Evolutionary conservation across 805 yeast species (phyloP).

Genomic region (Clavispora fructus): DNA sequence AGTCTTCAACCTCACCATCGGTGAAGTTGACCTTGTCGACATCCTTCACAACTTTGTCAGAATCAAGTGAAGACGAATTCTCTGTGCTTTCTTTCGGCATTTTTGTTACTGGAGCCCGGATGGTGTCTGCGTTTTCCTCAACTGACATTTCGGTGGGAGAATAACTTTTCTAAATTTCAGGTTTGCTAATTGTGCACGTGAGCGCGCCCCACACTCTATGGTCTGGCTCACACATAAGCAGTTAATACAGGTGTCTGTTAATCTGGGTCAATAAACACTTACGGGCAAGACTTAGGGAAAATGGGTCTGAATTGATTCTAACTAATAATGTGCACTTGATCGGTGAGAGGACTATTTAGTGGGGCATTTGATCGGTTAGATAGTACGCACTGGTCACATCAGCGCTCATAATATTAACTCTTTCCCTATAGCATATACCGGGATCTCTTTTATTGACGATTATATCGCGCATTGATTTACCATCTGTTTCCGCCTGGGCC

Average conservation of each 20-base stretch:
- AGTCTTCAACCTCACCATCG: slow-evolving; percentile 46
- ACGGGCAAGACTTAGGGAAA: too few species aligned
- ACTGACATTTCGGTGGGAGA: neutral
- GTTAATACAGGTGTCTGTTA: too few species aligned
- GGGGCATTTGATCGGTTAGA: too few species aligned
- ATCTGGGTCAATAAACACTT: too few species aligned
- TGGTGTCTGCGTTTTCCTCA: neutral
- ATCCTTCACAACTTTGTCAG: slow-evolving; percentile 28
- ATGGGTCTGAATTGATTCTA: too few species aligned
- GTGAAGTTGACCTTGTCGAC: slow-evolving; percentile 50
- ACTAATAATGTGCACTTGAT: too few species aligned
- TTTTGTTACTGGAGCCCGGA: neutral
- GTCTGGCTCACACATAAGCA: neutral
- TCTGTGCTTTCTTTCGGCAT: neutral
- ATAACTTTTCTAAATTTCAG: neutral
- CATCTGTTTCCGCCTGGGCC: slow-evolving; percentile 2
- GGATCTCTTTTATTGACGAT: neutral
- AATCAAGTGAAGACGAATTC: neutral
- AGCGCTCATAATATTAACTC: too few species aligned
- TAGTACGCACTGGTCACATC: too few species aligned
- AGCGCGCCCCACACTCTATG: neutral
- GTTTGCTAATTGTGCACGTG: neutral
- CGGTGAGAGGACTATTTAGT: too few species aligned
- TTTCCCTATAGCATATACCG: too few species aligned
- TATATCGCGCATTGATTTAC: neutral